A percentile compares a stretch with the other conserved stretches of the same genome.
Conservation (phyloP, 192 early-diverging fungal species). For the Rhizophagus sp. region DNA sequence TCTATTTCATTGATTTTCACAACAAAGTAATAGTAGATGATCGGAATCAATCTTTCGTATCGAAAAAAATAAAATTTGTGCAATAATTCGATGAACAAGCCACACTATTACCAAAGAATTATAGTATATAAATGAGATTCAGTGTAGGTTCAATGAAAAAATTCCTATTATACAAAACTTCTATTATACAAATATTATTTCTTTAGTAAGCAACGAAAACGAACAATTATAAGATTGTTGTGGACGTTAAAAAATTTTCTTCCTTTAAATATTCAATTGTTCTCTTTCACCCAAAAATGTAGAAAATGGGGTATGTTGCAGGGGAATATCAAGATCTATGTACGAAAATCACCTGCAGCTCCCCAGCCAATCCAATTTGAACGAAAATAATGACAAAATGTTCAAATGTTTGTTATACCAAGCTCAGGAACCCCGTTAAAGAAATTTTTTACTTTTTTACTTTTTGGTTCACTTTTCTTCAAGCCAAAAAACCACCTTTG, state of each 20-base stretch:
- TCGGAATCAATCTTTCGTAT: not conserved
- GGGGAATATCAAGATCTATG: not conserved
- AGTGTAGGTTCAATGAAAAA: not conserved
- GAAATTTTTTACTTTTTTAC: too few species aligned
- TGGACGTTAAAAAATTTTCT: not conserved
- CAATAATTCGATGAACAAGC: not conserved
- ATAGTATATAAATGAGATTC: not conserved
- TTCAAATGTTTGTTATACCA: not conserved
- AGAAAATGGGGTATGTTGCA: not conserved
- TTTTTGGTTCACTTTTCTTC: too few species aligned
- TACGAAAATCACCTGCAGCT: not conserved
- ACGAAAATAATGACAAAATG: not conserved
- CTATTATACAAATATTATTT: not conserved
- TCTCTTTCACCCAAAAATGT: not conserved
- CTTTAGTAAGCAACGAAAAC: not conserved
- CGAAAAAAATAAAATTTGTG: not conserved
- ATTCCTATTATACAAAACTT: not conserved
- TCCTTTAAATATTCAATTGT: not conserved
- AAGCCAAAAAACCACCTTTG: too few species aligned
- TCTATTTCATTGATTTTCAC: not conserved
- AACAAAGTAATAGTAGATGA: too few species aligned
- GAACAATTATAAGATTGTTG: not conserved
- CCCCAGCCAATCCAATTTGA: conserved; percentile 3
- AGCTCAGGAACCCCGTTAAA: not conserved
- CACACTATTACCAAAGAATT: not conserved